Evolutionary conservation across 2,329 filamentous ascomycete genomes (phyloP), one percentile per base, ranked within the genome.

Genomic region (Colletotrichum lini): DNA sequence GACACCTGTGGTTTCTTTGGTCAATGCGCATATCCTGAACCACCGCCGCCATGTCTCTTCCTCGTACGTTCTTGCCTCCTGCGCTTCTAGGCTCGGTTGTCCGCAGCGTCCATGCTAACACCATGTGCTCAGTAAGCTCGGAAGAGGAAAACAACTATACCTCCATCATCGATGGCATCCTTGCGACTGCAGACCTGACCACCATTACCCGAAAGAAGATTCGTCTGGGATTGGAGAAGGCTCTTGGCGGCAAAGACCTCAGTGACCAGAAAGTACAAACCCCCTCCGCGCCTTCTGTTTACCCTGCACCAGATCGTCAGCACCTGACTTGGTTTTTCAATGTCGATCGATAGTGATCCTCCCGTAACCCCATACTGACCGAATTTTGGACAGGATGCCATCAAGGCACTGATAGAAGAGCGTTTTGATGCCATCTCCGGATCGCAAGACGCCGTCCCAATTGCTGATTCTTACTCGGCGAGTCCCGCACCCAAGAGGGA

Each of bases 391-490:
- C 73, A 94, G 92, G 84, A 87, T 78, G 89, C 90, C 16, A 92
- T 94, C 80, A 94, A 94, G 79, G 84, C 84, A 62, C 85, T 95
- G 59, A 94, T 95, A 66, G 91, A 92, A 82, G 87, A 89, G 75
- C 90, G 93, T 21, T 95, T 95, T 80, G 93, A 95, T 77, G 88
- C 91, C 67, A 88, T 92, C 75, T 89, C 89, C 60, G 69, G 72
- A 42, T 70, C 70, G 40, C 59, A 63, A 16, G 70, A 72, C 16
- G 40, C 53, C 18, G 61, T 52, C 42, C 35, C 56, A 10, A 23
- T 23, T 47, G 16, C 40, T 45, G 73, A 78, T 16, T 74, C 78
- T 12, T 74, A 78, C n/a, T 74, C 77, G 10, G 74, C 78, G 58
- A 76, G 80, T n/a, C 76, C 79, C 21, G 75, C 78, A 4, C 73